Evolutionary conservation across 176 grass and related monocot species (phyloP).

Genomic region (Secale cereale): DNA sequence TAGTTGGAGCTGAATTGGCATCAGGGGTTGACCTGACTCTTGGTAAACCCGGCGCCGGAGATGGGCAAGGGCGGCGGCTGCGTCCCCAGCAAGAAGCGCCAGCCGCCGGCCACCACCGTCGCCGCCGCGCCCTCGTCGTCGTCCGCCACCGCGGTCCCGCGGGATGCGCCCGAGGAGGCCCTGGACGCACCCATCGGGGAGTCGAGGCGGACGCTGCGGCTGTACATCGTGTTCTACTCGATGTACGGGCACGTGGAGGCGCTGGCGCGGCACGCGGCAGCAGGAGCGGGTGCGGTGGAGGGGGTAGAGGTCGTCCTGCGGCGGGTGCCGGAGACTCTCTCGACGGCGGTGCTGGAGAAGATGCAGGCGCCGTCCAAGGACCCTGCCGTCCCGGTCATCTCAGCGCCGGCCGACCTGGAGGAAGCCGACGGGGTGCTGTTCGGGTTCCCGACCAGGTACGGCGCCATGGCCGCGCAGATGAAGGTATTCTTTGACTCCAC

Average conservation of each 20-base stretch:
- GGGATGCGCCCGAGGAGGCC: constrained; percentile 35
- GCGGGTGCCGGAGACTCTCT: constrained; percentile 71
- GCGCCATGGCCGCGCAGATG: constrained; percentile 90
- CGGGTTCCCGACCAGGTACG: constrained; percentile 81
- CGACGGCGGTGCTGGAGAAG: constrained; percentile 62
- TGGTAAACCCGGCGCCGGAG: constrained; percentile 10
- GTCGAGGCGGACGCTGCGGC: constrained; percentile 33
- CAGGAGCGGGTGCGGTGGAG: constrained; percentile 53
- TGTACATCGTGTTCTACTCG: constrained; percentile 92
- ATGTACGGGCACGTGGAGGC: constrained; percentile 92
- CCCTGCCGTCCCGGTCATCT: constrained; percentile 45
- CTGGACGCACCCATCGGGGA: background rate
- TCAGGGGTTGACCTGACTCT: background rate
- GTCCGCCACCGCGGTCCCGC: constrained; percentile 16
- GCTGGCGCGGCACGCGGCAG: constrained; percentile 54
- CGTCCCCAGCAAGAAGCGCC: constrained; percentile 81
- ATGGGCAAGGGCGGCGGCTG: constrained; percentile 94
- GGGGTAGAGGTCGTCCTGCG: constrained; percentile 64
- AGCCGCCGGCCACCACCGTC: constrained; percentile 40
- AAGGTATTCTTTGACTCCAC: constrained; percentile 90
- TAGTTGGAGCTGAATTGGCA: constrained; percentile 10
- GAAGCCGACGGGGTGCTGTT: constrained; percentile 74
- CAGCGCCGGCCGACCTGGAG: constrained; percentile 52
- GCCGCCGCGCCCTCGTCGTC: constrained; percentile 35
- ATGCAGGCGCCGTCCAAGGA: constrained; percentile 77